These are phyloP conservation scores for Huntiella decipiens DNA, from an alignment of 2,329 filamentous ascomycete species.

Conservation along the genomic window DNA sequence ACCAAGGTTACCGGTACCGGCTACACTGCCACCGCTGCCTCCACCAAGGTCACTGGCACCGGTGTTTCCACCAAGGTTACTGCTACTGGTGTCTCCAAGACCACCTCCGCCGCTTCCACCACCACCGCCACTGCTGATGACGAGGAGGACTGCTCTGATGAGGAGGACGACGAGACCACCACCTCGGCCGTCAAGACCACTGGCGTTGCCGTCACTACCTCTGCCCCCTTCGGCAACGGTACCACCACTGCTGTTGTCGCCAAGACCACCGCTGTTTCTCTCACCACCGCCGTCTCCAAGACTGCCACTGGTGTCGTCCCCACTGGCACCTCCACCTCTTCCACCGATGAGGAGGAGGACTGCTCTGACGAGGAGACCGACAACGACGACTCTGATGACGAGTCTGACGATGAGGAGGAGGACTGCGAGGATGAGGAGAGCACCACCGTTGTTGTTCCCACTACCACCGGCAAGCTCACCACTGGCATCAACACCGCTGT, in stretches of 20 bases:
- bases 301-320: background rate
- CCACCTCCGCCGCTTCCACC: background rate
- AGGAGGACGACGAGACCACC: background rate
- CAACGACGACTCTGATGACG: background rate
- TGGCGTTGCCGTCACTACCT: background rate
- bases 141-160: background rate
- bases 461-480: background rate
- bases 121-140: background rate
- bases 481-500: background rate
- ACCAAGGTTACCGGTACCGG: background rate
- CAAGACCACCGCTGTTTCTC: constrained; percentile 1
- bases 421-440: constrained; percentile 3
- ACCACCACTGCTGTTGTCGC: constrained; percentile 4
- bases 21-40: background rate
- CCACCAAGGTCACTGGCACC: background rate
- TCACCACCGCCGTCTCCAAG: background rate
- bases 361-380: constrained; percentile 2
- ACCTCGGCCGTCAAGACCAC: background rate
- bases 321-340: background rate
- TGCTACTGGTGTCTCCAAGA: background rate
- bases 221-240: constrained; percentile 2
- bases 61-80: background rate
- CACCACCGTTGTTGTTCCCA: background rate
- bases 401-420: background rate
- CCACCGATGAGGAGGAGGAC: background rate